phyloP scores from a whole-genome alignment of 768 basidiomycete species.

The Leucocoprinus birnbaumii region DNA sequence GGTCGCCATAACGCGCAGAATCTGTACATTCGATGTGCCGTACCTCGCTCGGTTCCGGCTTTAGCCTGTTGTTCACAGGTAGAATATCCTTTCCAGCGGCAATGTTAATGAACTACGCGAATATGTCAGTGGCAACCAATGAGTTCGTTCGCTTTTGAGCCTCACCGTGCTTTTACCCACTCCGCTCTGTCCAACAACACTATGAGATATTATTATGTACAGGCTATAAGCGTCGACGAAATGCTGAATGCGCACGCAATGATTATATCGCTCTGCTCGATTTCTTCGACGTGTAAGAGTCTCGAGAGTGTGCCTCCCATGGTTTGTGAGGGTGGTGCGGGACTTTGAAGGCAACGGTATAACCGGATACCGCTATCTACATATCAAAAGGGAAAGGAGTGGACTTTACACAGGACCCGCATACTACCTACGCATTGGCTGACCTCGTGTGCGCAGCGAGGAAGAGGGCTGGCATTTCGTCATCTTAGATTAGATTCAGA shows the following conservation, averaged over 20 bases:
- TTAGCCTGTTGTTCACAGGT: slow-evolving; percentile 2
- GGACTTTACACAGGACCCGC: neutral
- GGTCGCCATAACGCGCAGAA: neutral
- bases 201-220: neutral
- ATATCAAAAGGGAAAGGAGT: neutral
- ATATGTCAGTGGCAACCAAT: neutral
- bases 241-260: slow-evolving; percentile 2
- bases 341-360: neutral
- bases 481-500: slow-evolving; percentile 1
- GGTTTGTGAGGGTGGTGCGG: neutral
- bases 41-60: slow-evolving; percentile 8
- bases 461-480: neutral
- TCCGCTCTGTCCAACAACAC: slow-evolving; percentile 7
- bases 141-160: neutral
- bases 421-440: neutral
- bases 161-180: slow-evolving; percentile 11
- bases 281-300: neutral
- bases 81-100: slow-evolving; percentile 7
- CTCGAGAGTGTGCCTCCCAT: slow-evolving; percentile 4
- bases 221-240: neutral
- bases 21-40: slow-evolving; percentile 10
- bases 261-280: slow-evolving; percentile 4
- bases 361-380: neutral
- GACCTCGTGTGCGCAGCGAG: slow-evolving; percentile 2
- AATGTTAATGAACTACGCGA: slow-evolving; percentile 15